These are phyloP conservation scores for cucumber (Cucumis sativus) DNA, from an alignment of 306 rosid genomes.

Conservation along the genomic window Cucumber_9930_V3 NC_026660.2:30319001-30319500, in stretches of 20 bases:
- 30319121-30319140: background rate
- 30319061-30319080: background rate
- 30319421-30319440: background rate
- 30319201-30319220: conserved; percentile 39
- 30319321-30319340: background rate
- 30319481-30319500: background rate
- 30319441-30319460: background rate
- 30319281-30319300: conserved; percentile 47
- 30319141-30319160: background rate
- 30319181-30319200: background rate
- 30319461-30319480: background rate
- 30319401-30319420: background rate
- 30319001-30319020: too few relatives aligned
- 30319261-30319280: conserved; percentile 83
- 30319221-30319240: conserved; percentile 56
- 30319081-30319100: background rate
- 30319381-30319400: background rate
- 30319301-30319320: conserved; percentile 1
- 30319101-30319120: background rate
- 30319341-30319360: background rate
- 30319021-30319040: too few relatives aligned
- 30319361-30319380: background rate
- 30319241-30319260: conserved; percentile 50
- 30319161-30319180: background rate
- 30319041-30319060: too few relatives aligned